phyloP scores from a whole-genome alignment of 2,329 filamentous ascomycete species.

The Trichoderma koningii region DNA sequence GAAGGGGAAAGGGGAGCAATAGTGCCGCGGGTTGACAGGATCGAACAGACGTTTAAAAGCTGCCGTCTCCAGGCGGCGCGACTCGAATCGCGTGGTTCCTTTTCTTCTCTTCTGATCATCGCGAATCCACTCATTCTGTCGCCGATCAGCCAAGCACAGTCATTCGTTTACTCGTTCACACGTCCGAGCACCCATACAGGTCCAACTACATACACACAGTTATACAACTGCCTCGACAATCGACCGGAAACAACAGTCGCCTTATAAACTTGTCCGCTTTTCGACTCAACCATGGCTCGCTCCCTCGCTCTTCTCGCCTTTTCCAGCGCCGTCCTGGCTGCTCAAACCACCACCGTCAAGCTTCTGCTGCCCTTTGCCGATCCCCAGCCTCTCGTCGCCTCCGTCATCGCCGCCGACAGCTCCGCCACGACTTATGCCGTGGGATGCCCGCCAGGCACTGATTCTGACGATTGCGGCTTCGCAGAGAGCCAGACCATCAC shows the following conservation, averaged over 20 bases:
- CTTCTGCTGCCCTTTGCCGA: constrained; percentile 36
- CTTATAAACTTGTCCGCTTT: background rate
- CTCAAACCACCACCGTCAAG: constrained; percentile 35
- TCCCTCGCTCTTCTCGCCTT: constrained; percentile 35
- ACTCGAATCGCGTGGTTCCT: background rate
- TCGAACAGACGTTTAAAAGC: too few species aligned
- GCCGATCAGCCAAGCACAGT: background rate
- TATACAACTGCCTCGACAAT: background rate
- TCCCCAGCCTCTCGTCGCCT: constrained; percentile 30
- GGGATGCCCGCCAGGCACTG: constrained; percentile 32
- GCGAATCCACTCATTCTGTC: background rate
- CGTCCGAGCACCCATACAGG: too few species aligned
- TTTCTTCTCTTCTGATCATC: background rate
- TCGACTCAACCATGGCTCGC: constrained; percentile 27
- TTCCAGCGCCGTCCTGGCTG: constrained; percentile 33
- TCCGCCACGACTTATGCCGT: constrained; percentile 38
- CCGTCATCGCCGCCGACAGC: constrained; percentile 16
- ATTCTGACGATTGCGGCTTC: constrained; percentile 1
- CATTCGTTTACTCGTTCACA: constrained; percentile 3
- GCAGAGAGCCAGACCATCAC: constrained; percentile 31
- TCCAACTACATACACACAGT: background rate
- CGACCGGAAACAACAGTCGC: background rate
- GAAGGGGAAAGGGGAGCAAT: background rate
- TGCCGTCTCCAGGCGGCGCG: too few species aligned
- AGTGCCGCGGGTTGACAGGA: background rate